Percentiles rank a stretch among this genome's conserved stretches.
phyloP scores from a whole-genome alignment of 306 rosid genomes.

The Arachis hypogaea region DNA sequence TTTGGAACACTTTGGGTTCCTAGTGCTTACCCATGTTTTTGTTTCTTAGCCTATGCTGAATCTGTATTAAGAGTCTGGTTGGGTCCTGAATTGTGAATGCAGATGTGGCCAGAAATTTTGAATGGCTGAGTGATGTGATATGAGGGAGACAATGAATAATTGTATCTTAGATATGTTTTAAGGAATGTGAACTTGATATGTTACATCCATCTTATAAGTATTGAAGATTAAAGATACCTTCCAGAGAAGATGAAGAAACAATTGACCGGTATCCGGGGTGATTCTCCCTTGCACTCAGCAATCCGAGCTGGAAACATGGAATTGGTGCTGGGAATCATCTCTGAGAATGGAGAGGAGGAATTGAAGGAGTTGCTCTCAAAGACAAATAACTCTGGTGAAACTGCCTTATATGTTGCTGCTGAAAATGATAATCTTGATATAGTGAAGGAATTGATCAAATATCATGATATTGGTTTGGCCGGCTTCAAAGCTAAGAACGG shows the following conservation, averaged over 20 bases:
- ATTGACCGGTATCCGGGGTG: slow-evolving; percentile 59
- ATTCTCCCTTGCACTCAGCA: slow-evolving; percentile 61
- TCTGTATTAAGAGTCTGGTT: background rate
- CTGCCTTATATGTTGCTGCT: slow-evolving; percentile 67
- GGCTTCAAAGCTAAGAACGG: slow-evolving; percentile 68
- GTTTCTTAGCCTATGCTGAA: background rate
- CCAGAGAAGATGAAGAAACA: slow-evolving; percentile 63
- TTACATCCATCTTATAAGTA: slow-evolving; percentile 40
- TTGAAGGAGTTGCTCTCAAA: slow-evolving; percentile 59
- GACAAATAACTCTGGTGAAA: slow-evolving; percentile 68
- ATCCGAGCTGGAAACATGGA: slow-evolving; percentile 64
- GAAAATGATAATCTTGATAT: slow-evolving; percentile 59
- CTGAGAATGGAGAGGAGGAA: slow-evolving; percentile 53
- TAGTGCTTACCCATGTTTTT: slow-evolving; percentile 5
- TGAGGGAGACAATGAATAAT: slow-evolving; percentile 15
- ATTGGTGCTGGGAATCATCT: slow-evolving; percentile 51
- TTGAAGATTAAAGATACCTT: background rate
- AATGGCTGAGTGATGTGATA: slow-evolving; percentile 33
- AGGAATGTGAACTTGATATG: slow-evolving; percentile 23
- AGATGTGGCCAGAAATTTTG: slow-evolving; percentile 34
- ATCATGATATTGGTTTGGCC: slow-evolving; percentile 58
- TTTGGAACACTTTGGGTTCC: background rate
- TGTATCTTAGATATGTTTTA: slow-evolving; percentile 35
- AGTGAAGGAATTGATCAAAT: slow-evolving; percentile 58
- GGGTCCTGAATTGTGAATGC: slow-evolving; percentile 36